Base-by-base conservation (phyloP, 2,329 filamentous ascomycete genomes). In the Neurospora sp. region DNA sequence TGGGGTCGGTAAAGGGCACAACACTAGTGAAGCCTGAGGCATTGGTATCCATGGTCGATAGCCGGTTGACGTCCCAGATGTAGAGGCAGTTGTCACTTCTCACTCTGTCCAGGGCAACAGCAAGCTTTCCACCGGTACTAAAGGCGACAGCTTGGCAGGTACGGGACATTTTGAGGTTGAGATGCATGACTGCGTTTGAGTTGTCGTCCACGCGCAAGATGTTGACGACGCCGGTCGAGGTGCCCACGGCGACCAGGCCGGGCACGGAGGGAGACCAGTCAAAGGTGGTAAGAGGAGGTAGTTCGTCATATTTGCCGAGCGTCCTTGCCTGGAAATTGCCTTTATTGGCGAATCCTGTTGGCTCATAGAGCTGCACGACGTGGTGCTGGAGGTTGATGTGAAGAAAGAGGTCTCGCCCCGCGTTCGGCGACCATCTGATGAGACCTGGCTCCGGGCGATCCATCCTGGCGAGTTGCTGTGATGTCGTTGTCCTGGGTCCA, bases 91-190 rank as follows among this genome's bases (percentile, higher is more conserved):
- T 88, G 77, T 96, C 93, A 79, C 92, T 93, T 39, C 93, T 87
- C 33, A 94, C 92, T 74, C 91, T 86, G 76, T 96, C 93, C 68
- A 96, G 83, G 1, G 91, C 93, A 38, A 93, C 91, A 10, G 92
- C 93, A 68, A 96, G 82, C 70, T 91, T 84, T 19, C 91, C 90
- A 5, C 84, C 84, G 3, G 87, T 89, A 76, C 89, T 95, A 80
- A 96, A 93, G 3, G 92, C 90, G 52, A 96, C 91, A 0, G 92
- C 91, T 76, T 95, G 93, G 75, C 91, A 95, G 62, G 90, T 90
- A 66, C 93, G 87, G 69, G 91, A 87, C 78, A 93, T 88, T 78
- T 92, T 93, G 66, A 93, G 86, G 23, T 87, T 87, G 71, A 93
- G 87, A 67, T 91, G 88, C 67, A 88, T 77, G 73, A 87, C 87